Conservation (phyloP, 2,329 filamentous ascomycete genomes). For the Lasiodiplodia theobromae region DNA sequence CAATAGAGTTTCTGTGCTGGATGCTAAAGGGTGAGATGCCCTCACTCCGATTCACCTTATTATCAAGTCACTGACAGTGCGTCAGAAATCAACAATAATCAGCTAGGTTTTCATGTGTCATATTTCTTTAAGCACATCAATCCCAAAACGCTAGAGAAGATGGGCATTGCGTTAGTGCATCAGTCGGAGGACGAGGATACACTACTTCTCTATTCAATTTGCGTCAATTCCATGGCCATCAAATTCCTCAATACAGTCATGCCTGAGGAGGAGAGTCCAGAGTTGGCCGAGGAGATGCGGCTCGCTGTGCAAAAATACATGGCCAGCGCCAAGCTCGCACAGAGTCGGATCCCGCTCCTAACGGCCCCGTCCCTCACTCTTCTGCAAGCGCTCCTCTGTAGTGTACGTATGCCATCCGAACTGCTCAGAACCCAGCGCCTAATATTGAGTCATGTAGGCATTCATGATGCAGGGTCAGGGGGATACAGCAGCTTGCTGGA, state of each 20-base stretch:
- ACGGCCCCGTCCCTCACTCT: constrained; percentile 40
- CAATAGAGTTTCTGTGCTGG: constrained; percentile 16
- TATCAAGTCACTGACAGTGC: background rate
- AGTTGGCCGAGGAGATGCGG: constrained; percentile 36
- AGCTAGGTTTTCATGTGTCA: constrained; percentile 16
- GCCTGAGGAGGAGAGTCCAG: constrained; percentile 39
- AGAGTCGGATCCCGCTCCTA: constrained; percentile 41
- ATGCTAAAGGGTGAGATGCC: constrained; percentile 8
- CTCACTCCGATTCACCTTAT: no score
- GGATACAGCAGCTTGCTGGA: constrained; percentile 42
- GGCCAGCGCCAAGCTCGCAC: constrained; percentile 40
- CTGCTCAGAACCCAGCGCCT: background rate
- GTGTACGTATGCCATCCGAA: constrained; percentile 34
- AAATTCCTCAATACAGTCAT: constrained; percentile 34
- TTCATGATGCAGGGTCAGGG: constrained; percentile 44
- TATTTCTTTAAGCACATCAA: constrained; percentile 8
- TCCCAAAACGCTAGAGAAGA: constrained; percentile 38
- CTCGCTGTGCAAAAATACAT: constrained; percentile 40
- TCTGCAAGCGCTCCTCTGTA: constrained; percentile 41
- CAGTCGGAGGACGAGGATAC: constrained; percentile 41
- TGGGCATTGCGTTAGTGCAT: constrained; percentile 41
- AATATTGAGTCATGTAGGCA: constrained; percentile 31
- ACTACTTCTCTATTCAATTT: constrained; percentile 41
- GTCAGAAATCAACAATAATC: constrained; percentile 1
- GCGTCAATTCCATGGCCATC: constrained; percentile 42